phyloP scores from a whole-genome alignment of 371 early-diverging fungal species.

The Lichtheimia ramosa region DNA sequence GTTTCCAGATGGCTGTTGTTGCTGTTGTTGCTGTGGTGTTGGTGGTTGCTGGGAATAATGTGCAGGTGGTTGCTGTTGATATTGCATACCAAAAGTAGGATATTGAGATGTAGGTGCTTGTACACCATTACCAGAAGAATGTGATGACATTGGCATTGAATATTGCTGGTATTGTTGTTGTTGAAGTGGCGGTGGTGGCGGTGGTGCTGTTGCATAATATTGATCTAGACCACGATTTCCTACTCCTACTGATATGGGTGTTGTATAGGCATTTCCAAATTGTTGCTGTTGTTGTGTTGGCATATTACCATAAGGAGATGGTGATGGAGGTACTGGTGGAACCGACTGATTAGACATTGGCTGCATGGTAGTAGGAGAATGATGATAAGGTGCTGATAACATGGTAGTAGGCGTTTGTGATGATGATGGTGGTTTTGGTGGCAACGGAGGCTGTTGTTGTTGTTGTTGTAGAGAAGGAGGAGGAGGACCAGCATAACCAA shows the following conservation, averaged over 20 bases:
- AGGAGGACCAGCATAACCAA: too few relatives aligned
- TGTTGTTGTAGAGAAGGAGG: constrained; percentile 2
- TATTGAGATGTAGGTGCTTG: background rate
- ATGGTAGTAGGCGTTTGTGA: too few relatives aligned
- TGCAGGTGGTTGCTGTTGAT: background rate
- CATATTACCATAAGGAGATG: too few relatives aligned
- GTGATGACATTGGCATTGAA: background rate
- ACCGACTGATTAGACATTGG: too few relatives aligned
- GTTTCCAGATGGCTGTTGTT: constrained; percentile 12
- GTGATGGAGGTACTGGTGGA: background rate
- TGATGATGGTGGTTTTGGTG: constrained; percentile 2
- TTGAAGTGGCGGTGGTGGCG: background rate
- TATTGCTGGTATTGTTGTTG: background rate
- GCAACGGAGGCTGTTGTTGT: constrained; percentile 11
- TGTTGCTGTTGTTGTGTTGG: background rate
- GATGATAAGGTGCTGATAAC: too few relatives aligned
- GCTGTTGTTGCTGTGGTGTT: constrained; percentile 7
- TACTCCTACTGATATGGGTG: background rate
- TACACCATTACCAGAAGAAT: background rate
- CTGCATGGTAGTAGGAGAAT: too few relatives aligned
- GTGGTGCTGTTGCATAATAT: constrained; percentile 1
- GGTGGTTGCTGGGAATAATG: background rate
- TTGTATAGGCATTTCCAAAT: background rate
- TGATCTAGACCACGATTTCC: background rate
- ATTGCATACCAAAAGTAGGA: background rate